Evolutionary conservation across 2,329 filamentous ascomycete species (phyloP).

Genomic region (Nemania sp.): DNA sequence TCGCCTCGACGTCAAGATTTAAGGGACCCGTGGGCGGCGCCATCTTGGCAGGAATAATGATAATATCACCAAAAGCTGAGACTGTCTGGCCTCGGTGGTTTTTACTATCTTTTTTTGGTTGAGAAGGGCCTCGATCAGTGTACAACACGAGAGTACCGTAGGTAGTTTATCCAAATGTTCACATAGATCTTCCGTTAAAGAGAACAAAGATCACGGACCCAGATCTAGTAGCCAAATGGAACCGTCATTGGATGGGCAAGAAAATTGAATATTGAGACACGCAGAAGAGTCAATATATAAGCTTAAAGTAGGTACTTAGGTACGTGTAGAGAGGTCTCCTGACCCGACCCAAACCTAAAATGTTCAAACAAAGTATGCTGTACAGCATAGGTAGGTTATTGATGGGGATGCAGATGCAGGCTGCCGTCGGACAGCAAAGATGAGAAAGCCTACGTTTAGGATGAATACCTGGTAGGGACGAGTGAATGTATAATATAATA

Average conservation of each 20-base stretch:
- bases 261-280: neutral
- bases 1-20: conserved; percentile 86
- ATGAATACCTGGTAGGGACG: no score
- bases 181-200: conserved; percentile 16
- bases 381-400: no score
- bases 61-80: conserved; percentile 2
- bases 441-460: neutral
- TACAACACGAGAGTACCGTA: neutral
- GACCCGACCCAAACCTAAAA: neutral
- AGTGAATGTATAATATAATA: neutral
- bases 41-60: conserved; percentile 53
- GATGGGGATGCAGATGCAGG: no score
- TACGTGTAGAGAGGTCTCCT: no score
- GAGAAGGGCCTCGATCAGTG: conserved; percentile 6
- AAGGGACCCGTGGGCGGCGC: conserved; percentile 67
- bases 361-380: neutral
- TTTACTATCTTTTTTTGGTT: neutral
- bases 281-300: neutral
- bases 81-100: neutral
- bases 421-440: neutral
- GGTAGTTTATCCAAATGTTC: conserved; percentile 4
- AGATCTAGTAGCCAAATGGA: conserved; percentile 1
- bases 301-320: neutral
- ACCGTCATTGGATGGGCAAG: neutral
- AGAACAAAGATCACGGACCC: conserved; percentile 7